Conservation (phyloP, 495 filamentous ascomycete genomes). For the Penicillium subrubescens region DNA sequence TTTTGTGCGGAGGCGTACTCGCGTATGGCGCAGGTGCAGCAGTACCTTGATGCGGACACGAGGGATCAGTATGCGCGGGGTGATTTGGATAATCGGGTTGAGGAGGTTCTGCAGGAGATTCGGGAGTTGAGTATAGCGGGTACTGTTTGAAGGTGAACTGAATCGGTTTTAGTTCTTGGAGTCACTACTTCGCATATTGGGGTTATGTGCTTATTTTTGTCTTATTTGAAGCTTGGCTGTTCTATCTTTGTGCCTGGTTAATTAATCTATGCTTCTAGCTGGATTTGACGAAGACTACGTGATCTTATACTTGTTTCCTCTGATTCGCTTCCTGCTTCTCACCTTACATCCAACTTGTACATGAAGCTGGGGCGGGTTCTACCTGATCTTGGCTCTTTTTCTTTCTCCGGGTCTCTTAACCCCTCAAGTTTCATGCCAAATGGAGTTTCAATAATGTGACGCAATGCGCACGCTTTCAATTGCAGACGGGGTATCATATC, state of each 20-base stretch:
- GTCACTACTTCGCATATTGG: not conserved
- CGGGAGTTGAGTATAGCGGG: slow-evolving; percentile 92
- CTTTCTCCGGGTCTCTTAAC: not conserved
- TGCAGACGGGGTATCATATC: slow-evolving; percentile 1
- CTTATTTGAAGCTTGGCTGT: slow-evolving; percentile 7
- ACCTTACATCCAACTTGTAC: slow-evolving; percentile 14
- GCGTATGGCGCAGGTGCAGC: slow-evolving; percentile 97
- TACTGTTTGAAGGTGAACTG: slow-evolving; percentile 49
- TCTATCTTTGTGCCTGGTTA: slow-evolving; percentile 8
- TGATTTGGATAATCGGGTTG: slow-evolving; percentile 86
- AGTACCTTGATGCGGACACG: slow-evolving; percentile 96
- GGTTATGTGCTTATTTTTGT: slow-evolving; percentile 4
- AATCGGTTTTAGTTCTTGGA: not conserved
- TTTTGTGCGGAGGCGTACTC: slow-evolving; percentile 98
- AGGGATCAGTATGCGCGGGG: slow-evolving; percentile 95
- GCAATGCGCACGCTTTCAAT: slow-evolving; percentile 13
- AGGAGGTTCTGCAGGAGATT: slow-evolving; percentile 97
- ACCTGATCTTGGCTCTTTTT: not conserved
- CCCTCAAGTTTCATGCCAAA: not conserved
- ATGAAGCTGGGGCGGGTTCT: not conserved
- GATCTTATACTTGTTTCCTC: slow-evolving; percentile 4
- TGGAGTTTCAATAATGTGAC: slow-evolving; percentile 9
- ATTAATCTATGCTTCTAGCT: not conserved
- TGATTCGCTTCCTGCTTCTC: slow-evolving; percentile 10
- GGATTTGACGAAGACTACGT: slow-evolving; percentile 9